Conservation (phyloP, 192 early-diverging fungal species). For the Paraglomus occultum region DNA sequence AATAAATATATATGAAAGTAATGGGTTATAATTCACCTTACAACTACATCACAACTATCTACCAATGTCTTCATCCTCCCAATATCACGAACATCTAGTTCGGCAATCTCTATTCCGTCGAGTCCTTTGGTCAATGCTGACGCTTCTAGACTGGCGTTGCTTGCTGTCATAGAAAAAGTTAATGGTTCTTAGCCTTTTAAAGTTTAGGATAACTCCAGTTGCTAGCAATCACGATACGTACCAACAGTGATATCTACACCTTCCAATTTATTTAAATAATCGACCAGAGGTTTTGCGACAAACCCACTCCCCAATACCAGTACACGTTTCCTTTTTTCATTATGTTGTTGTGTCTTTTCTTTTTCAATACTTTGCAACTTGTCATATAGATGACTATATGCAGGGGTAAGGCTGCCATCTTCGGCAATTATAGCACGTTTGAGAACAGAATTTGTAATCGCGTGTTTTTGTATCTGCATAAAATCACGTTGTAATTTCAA, state of each 20-base stretch:
- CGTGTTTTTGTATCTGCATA: conserved; percentile 42
- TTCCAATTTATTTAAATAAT: conserved; percentile 68
- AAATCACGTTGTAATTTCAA: conserved; percentile 14
- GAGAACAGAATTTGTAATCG: conserved; percentile 69
- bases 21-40: conserved; percentile 55
- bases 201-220: no score
- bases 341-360: no score
- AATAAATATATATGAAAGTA: conserved; percentile 9
- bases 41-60: conserved; percentile 78
- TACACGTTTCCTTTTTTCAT: conserved; percentile 41
- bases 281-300: conserved; percentile 88
- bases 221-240: conserved; percentile 21
- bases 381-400: conserved; percentile 49
- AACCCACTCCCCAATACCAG: conserved; percentile 84
- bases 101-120: conserved; percentile 57
- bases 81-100: conserved; percentile 72
- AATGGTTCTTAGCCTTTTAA: background rate
- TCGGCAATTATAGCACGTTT: conserved; percentile 75
- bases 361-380: conserved; percentile 39
- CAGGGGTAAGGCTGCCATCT: conserved; percentile 59
- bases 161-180: conserved; percentile 64
- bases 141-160: conserved; percentile 73
- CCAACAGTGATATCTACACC: conserved; percentile 70
- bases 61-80: conserved; percentile 60
- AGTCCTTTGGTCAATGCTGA: conserved; percentile 59